Evolutionary conservation across 768 basidiomycete species (phyloP).

Genomic region (Podaxis mareebaensis): DNA sequence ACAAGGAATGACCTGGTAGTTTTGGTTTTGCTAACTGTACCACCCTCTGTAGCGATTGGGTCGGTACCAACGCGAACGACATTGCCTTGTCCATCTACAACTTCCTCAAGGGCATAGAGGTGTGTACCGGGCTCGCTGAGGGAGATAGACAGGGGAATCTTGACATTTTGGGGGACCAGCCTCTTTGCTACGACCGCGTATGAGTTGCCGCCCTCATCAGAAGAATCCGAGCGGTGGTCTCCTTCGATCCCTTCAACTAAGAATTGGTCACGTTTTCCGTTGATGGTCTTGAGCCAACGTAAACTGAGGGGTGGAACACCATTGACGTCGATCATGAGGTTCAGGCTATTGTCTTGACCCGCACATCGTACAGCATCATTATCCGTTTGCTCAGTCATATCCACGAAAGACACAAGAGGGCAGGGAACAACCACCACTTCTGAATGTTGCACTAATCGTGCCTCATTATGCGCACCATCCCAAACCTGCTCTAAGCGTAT

Average conservation of each 20-base stretch:
- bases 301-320: slow-evolving; percentile 80
- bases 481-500: slow-evolving; percentile 73
- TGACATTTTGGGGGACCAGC: slow-evolving; percentile 53
- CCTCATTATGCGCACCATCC: slow-evolving; percentile 70
- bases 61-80: slow-evolving; percentile 48
- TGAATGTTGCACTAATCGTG: slow-evolving; percentile 60
- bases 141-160: slow-evolving; percentile 67
- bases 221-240: slow-evolving; percentile 36
- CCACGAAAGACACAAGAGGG: slow-evolving; percentile 70
- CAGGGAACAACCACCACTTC: slow-evolving; percentile 81
- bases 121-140: slow-evolving; percentile 67
- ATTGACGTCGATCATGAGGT: slow-evolving; percentile 62
- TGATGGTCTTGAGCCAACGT: slow-evolving; percentile 72
- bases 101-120: slow-evolving; percentile 74
- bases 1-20: slow-evolving; percentile 66
- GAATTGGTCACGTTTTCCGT: slow-evolving; percentile 67
- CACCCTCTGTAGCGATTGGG: slow-evolving; percentile 20
- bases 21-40: slow-evolving; percentile 39
- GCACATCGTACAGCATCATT: slow-evolving; percentile 61
- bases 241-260: slow-evolving; percentile 85
- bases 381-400: slow-evolving; percentile 31
- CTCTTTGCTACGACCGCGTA: slow-evolving; percentile 10
- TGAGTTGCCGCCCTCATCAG: slow-evolving; percentile 17
- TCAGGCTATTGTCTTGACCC: slow-evolving; percentile 59
- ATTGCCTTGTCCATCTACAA: slow-evolving; percentile 85